Base-by-base conservation (phyloP, 2,329 filamentous ascomycete species). In the Moelleriella libera region DNA sequence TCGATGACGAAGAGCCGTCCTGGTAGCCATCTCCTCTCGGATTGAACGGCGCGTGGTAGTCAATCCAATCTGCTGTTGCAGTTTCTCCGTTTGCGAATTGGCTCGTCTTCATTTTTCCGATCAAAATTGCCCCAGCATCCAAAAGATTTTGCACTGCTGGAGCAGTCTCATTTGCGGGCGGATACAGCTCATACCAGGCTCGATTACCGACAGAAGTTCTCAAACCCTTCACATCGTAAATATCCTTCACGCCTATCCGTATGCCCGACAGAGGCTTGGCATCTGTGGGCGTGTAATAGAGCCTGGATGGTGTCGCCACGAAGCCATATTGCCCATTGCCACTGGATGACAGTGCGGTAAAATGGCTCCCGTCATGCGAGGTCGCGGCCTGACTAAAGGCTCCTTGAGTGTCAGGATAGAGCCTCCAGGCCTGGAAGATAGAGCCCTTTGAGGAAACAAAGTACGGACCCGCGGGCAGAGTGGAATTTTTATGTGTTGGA, bases 211-310 rank as follows among this genome's bases (percentile, higher is more conserved):
- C 68, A 11, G 67, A 66, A 0, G 71, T 78, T 37, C 68, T 68
- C 3, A 80, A 54, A 1, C 78, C 78, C n/a, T 43, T 46, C 30
- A 83, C 56, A 48, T 80, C 68, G 51, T 68, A 75, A 45, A 78
- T 75, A 52, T 82, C 78, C 53, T 82, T 82, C 48, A 82, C 64
- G 1, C 68, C 76, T 1, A 82, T 55, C 7, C 78, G 67, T 6
- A 75, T 65, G 9, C 78, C 76, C 6, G 74, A 71, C 0, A 81
- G 62, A 1, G 76, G 76, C 53, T 74, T 69, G 21, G 67, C 62
- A 0, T 55, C 52, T 1, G 70, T 73, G 43, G 63, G 67, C 3
- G 63, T 67, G 57, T 65, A 75, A 59, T 80, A 79, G 0, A 81
- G 62, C 5, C 77, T 68, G 4, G 76, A 80, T 2, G 76, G 76